Percentiles rank a stretch among this genome's conserved stretches.
Evolutionary conservation across 2,329 filamentous ascomycete species (phyloP).

Genomic region (Septoria petroselini): DNA sequence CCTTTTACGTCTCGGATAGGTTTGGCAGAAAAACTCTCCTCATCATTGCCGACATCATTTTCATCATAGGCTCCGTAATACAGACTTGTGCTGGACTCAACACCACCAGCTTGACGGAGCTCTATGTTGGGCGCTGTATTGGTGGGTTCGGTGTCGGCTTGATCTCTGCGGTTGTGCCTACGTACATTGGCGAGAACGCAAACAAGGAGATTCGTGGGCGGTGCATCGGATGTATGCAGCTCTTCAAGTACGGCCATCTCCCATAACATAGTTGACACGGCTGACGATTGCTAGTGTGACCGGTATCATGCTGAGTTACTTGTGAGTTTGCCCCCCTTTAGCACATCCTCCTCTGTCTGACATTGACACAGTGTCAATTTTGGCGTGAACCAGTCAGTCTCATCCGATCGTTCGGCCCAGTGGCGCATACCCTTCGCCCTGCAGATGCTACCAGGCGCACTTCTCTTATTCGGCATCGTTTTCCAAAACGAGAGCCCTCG

Average conservation of each 20-base stretch:
- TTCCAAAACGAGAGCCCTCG: conserved; percentile 54
- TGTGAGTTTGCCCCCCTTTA: conserved; percentile 22
- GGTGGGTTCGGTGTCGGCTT: conserved; percentile 47
- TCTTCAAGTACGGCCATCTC: conserved; percentile 31
- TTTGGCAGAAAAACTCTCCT: conserved; percentile 43
- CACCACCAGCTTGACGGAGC: conserved; percentile 37
- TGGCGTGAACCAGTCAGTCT: conserved; percentile 48
- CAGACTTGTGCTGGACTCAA: conserved; percentile 41
- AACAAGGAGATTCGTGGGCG: conserved; percentile 40
- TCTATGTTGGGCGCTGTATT: conserved; percentile 45
- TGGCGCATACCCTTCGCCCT: conserved; percentile 54
- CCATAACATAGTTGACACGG: conserved; percentile 26
- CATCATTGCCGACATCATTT: conserved; percentile 44
- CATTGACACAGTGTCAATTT: conserved; percentile 44
- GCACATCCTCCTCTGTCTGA: too few species aligned
- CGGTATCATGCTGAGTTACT: conserved; percentile 51
- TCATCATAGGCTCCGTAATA: conserved; percentile 43
- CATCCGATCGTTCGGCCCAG: conserved; percentile 46
- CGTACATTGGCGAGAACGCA: conserved; percentile 47
- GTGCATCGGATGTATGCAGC: conserved; percentile 34
- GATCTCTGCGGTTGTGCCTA: conserved; percentile 45
- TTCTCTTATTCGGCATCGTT: conserved; percentile 51
- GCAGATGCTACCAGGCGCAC: conserved; percentile 51
- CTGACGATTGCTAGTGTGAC: conserved; percentile 40
- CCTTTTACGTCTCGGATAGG: conserved; percentile 44